Evolutionary conservation across 1,139 yeast genomes (phyloP), one percentile per base, ranked within the genome.

Genomic region (Debaryomycetaceae sp.): DNA sequence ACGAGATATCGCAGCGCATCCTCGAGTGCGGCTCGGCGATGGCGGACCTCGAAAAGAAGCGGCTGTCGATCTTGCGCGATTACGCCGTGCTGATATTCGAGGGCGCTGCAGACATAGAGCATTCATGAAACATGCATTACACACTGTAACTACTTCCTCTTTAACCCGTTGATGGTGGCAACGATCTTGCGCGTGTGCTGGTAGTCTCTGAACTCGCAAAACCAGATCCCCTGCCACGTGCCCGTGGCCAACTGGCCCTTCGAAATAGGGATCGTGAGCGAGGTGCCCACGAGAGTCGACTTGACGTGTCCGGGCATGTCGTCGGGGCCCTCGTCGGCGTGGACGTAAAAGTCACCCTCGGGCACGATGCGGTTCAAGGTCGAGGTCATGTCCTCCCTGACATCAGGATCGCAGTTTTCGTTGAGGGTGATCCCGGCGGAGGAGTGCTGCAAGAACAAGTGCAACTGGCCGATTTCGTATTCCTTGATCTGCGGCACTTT

Each of bases 251-350:
- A 57, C 28, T 63, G 53, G 0, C 94, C 94, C 43, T 82, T 72
- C 12, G 68, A 51, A 32, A 83, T 82, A 2, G 94, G 94, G 29
- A 83, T 74, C 10, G 72, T 63, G 25, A 83, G 58, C 9, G 76
- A 68, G 2, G 75, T 80, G 16, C 94, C 93, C 8, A 82, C 69
- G 29, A 81, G 56, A 25, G 78, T 58, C 20, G 83, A 68, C 46
- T 82, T 78, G 35, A 79, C 75, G 51, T 83, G 94, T 0, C 88
- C 84, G 2, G 91, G 85, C 85, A 82, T 80, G 51, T 83, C 93
- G 50, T 83, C 91, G 2, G 83, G 74, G 2, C 84, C 94, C 53
- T 83, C 94, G 37, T 79, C 89, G 1, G 67, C 71, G 48, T 83
- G 91, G 25, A 73, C 57, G 44, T 77, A 78, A 28, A 64, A 63